A percentile compares a stretch with the other conserved stretches of the same genome.
These are phyloP conservation scores for Aspergillus udagawae DNA, from an alignment of 2,329 filamentous ascomycete genomes.

Conservation along the genomic window DNA sequence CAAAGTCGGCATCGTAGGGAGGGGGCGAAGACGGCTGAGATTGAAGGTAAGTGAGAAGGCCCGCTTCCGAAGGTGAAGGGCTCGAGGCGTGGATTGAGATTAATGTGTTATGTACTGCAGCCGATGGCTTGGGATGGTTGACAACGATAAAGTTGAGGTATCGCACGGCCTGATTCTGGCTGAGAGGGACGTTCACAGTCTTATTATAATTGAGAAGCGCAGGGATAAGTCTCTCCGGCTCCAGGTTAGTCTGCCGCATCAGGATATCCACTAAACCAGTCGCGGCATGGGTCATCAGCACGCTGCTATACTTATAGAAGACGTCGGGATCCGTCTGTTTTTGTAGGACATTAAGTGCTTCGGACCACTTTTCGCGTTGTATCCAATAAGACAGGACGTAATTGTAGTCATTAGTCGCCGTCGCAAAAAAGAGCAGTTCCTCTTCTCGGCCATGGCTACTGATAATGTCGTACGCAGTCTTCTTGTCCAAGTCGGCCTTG, in stretches of 20 bases:
- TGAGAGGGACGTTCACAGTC: slow-evolving; percentile 59
- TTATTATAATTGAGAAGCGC: slow-evolving; percentile 92
- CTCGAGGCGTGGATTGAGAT: slow-evolving; percentile 94
- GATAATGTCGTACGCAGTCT: slow-evolving; percentile 92
- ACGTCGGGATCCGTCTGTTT: slow-evolving; percentile 88
- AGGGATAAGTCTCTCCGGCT: slow-evolving; percentile 84
- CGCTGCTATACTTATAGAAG: slow-evolving; percentile 94
- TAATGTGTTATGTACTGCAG: slow-evolving; percentile 93
- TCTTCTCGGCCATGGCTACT: slow-evolving; percentile 92
- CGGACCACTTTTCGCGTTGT: slow-evolving; percentile 85
- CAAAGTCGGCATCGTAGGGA: slow-evolving; percentile 91
- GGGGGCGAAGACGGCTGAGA: slow-evolving; percentile 82
- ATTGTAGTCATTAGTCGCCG: slow-evolving; percentile 82
- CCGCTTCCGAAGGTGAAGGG: slow-evolving; percentile 75
- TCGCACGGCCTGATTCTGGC: slow-evolving; percentile 83
- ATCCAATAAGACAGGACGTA: slow-evolving; percentile 98
- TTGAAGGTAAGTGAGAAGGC: slow-evolving; percentile 82
- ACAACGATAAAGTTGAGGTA: slow-evolving; percentile 91
- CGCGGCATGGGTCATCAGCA: slow-evolving; percentile 87
- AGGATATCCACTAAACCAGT: slow-evolving; percentile 89
- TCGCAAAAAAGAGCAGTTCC: slow-evolving; percentile 88
- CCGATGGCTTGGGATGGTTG: slow-evolving; percentile 71
- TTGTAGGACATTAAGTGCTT: slow-evolving; percentile 83
- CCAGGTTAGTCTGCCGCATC: slow-evolving; percentile 83
- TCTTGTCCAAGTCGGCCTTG: slow-evolving; percentile 81